Base-by-base conservation (phyloP, 495 filamentous ascomycete species). In the Usnea hakonensis region DNA sequence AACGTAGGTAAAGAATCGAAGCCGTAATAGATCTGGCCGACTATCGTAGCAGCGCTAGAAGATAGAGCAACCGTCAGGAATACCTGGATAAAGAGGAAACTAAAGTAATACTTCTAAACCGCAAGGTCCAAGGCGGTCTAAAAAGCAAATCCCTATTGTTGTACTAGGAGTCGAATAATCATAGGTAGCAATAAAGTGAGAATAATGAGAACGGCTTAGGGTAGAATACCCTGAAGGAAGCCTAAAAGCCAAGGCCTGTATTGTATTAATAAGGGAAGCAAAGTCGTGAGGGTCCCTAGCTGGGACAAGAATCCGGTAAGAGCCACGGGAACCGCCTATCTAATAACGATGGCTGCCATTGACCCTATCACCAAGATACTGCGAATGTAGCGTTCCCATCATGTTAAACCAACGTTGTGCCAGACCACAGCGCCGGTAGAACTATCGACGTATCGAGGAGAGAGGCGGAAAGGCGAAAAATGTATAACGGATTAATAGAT, bases 11-110 rank as follows among this genome's bases (percentile, higher is more conserved):
- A 50, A 4, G 52, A 64, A 14, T 60, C 40, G 2, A 59, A 55
- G 55, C 56, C 52, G 23, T 67, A 35, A 23, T 65, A 7, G 19
- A 70, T 40, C 8, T 64, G 35, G 7, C 38, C 38, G 37, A 67
- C 55, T 32, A 84, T 79, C n/a, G 70, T 70, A 38, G 76, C 72
- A 35, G 75, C 69, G 40, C 68, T 65, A 4, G 73, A 75, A 8
- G 89, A 79, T 52, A 93, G 79, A 35, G 86, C 87, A 40, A 90
- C 87, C 48, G 91, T 82, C 33, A 93, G 75, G 73, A 91, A 91
- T 35, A 90, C 80, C 68, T 90, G 87, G 43, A 89, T 79, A 74
- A 90, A 91, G 5, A 91, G 78, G 72, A 93, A 91, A 35, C 78
- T 71, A 70, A 91, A 93, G 72, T 90, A 93, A 73, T 87, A 90